Percentiles rank a stretch among this genome's conserved stretches.
phyloP scores from a whole-genome alignment of 805 yeast species.

The Maudiozyma serrabonitensis region DNA sequence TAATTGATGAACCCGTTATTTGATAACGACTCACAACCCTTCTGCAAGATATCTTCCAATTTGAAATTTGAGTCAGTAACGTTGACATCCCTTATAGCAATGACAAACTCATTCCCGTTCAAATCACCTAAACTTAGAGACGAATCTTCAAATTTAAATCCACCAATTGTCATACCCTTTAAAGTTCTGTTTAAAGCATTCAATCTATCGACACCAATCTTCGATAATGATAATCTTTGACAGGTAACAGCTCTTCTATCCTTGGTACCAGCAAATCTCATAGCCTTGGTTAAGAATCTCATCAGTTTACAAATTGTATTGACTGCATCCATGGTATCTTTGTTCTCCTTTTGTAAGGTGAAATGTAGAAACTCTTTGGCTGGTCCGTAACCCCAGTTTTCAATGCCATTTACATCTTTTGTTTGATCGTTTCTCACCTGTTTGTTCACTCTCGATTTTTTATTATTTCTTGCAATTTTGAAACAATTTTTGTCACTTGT shows the following conservation, averaged over 20 bases:
- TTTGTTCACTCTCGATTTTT: constrained; percentile 32
- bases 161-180: constrained; percentile 71
- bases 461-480: constrained; percentile 46
- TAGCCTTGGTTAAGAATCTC: constrained; percentile 57
- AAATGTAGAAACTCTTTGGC: constrained; percentile 61
- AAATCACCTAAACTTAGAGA: constrained; percentile 73
- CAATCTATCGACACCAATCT: constrained; percentile 64
- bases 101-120: constrained; percentile 78
- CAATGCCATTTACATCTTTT: constrained; percentile 39
- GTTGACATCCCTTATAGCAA: constrained; percentile 69
- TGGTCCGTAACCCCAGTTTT: constrained; percentile 68
- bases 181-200: constrained; percentile 66
- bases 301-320: constrained; percentile 61
- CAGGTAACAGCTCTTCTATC: constrained; percentile 95
- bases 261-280: constrained; percentile 90
- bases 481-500: constrained; percentile 65
- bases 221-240: constrained; percentile 64
- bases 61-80: constrained; percentile 26
- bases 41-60: constrained; percentile 38
- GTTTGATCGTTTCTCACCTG: constrained; percentile 29
- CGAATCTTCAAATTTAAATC: constrained; percentile 55
- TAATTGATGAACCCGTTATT: constrained; percentile 81
- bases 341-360: constrained; percentile 82
- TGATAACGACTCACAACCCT: constrained; percentile 48
- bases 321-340: constrained; percentile 96